phyloP scores from a whole-genome alignment of 2,329 filamentous ascomycete species.

The Penicillium verrucosum region DNA sequence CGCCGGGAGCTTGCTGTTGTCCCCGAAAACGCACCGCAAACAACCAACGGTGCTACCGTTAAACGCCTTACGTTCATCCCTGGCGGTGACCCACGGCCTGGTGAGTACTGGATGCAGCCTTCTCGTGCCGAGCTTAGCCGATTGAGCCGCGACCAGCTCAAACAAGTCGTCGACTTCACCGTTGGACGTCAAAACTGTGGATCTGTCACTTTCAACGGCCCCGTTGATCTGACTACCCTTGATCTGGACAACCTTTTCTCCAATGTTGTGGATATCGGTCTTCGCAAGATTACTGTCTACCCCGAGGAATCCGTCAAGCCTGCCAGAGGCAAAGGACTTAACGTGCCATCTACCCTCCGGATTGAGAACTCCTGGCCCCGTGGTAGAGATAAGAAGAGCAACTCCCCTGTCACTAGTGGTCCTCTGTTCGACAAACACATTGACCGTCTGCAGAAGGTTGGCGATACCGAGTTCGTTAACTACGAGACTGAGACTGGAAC shows the following conservation, averaged over 20 bases:
- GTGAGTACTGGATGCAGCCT: slow-evolving; percentile 85
- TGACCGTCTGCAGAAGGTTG: slow-evolving; percentile 70
- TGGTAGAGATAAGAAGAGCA: slow-evolving; percentile 57
- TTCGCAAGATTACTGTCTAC: slow-evolving; percentile 86
- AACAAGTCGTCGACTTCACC: slow-evolving; percentile 69
- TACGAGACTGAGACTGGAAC: slow-evolving; percentile 77
- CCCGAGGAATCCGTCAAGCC: slow-evolving; percentile 73
- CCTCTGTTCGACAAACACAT: slow-evolving; percentile 76
- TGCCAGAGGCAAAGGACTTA: slow-evolving; percentile 78
- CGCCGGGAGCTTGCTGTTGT: slow-evolving; percentile 75
- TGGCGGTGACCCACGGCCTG: slow-evolving; percentile 55
- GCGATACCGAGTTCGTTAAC: slow-evolving; percentile 74
- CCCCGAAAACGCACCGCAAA: slow-evolving; percentile 54
- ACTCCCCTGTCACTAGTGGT: slow-evolving; percentile 57
- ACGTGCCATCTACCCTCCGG: slow-evolving; percentile 83
- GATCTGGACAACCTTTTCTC: slow-evolving; percentile 77
- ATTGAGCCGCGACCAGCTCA: slow-evolving; percentile 76
- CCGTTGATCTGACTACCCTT: slow-evolving; percentile 77
- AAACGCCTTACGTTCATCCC: slow-evolving; percentile 29
- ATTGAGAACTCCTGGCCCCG: slow-evolving; percentile 93
- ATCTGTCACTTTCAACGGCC: slow-evolving; percentile 73
- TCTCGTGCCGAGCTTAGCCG: slow-evolving; percentile 68
- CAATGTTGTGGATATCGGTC: slow-evolving; percentile 70
- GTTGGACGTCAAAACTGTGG: slow-evolving; percentile 83
- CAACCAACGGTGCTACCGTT: slow-evolving; percentile 36